Evolutionary conservation across 129 eudicot species (phyloP).

Genomic region (Flaveria robusta): DNA sequence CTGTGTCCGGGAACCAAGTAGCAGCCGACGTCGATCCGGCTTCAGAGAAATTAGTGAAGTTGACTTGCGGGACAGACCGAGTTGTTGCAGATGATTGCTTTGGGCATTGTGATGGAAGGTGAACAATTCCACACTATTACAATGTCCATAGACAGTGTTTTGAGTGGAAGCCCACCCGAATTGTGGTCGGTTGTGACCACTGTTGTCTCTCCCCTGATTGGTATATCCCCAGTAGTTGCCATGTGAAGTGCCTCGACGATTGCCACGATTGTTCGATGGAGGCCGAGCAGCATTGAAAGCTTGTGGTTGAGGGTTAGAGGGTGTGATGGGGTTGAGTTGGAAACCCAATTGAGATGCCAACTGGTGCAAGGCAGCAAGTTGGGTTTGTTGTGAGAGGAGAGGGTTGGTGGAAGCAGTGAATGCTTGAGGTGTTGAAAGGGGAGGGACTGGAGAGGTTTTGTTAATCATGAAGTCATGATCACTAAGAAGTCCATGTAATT

Average conservation of each 20-base stretch:
- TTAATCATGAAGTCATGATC: neutral
- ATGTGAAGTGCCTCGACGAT: neutral
- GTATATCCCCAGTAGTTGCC: neutral
- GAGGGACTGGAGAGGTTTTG: neutral
- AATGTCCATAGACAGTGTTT: conserved; percentile 7
- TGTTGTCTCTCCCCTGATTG: neutral
- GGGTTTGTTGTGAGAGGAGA: neutral
- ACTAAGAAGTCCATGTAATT: neutral
- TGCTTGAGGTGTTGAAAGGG: too few relatives aligned
- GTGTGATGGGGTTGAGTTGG: neutral
- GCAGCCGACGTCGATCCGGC: neutral
- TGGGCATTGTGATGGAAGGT: conserved; percentile 7
- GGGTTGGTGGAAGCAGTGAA: too few relatives aligned
- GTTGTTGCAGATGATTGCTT: neutral
- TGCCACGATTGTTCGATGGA: neutral
- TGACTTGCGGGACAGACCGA: neutral
- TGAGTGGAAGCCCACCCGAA: conserved; percentile 8
- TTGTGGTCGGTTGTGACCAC: neutral
- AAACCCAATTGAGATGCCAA: conserved; percentile 1
- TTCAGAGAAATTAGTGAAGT: neutral
- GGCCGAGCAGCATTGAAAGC: neutral
- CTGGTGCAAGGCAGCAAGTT: neutral
- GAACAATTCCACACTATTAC: neutral
- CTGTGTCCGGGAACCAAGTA: neutral
- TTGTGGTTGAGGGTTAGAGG: neutral